Evolutionary conservation across 805 yeast genomes (phyloP).

Genomic region (Candida pseudoglaebosa): DNA sequence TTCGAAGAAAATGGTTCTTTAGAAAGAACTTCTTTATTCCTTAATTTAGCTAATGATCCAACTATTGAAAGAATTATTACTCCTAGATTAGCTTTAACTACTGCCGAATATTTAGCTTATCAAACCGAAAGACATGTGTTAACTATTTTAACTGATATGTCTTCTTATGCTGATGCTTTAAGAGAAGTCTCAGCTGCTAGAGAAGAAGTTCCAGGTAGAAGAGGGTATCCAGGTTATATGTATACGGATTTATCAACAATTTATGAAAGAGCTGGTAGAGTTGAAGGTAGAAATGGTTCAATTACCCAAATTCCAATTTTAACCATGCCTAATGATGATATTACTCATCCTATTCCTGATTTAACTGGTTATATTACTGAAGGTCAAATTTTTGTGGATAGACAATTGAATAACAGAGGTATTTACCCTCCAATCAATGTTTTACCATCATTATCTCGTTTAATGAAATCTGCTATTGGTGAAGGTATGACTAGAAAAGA

Average conservation of each 20-base stretch:
- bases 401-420: constrained; percentile 95
- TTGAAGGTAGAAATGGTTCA: constrained; percentile 99
- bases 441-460: constrained; percentile 93
- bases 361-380: constrained; percentile 99
- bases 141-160: constrained; percentile 98
- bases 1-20: constrained; percentile 98
- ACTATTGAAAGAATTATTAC: constrained; percentile 99
- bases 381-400: constrained; percentile 97
- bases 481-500: constrained; percentile 99
- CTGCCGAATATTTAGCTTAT: constrained; percentile 97
- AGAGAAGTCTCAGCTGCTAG: constrained; percentile 99
- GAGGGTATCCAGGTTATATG: constrained; percentile 99
- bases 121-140: constrained; percentile 99
- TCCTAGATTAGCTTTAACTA: constrained; percentile 97
- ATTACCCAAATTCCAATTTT: constrained; percentile 98
- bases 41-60: constrained; percentile 98
- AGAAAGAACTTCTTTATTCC: constrained; percentile 95
- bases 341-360: constrained; percentile 99
- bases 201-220: constrained; percentile 99
- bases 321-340: constrained; percentile 99
- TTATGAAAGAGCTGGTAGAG: constrained; percentile 99
- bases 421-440: constrained; percentile 98
- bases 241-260: constrained; percentile 98
- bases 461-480: constrained; percentile 99
- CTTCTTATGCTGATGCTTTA: constrained; percentile 98